Evolutionary conservation across 192 early-diverging fungal genomes (phyloP).

Genomic region (Kickxella alabastrina): DNA sequence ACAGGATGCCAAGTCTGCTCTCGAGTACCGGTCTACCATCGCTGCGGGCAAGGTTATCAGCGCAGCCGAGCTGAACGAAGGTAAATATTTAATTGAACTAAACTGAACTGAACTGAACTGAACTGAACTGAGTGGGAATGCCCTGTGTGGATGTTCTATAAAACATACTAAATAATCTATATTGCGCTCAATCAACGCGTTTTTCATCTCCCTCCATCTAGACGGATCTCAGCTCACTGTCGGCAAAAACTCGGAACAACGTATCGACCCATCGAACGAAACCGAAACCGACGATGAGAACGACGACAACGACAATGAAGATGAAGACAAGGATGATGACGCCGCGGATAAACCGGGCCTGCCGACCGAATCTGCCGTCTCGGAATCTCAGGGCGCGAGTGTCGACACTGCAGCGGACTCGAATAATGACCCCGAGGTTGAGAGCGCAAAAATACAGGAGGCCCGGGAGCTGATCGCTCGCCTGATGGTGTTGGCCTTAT

Average conservation of each 20-base stretch:
- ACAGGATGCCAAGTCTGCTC: conserved; percentile 50
- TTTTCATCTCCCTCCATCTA: neutral
- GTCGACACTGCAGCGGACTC: neutral
- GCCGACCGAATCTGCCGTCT: too few species aligned
- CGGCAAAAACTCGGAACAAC: conserved; percentile 9
- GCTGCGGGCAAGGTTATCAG: conserved; percentile 51
- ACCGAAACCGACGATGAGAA: neutral
- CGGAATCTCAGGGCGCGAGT: too few species aligned
- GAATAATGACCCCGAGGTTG: neutral
- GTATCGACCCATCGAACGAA: conserved; percentile 3
- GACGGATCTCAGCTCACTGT: conserved; percentile 39
- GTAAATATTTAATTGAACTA: conserved; percentile 14
- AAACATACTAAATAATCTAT: neutral
- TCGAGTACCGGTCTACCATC: conserved; percentile 50
- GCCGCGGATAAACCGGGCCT: conserved; percentile 1
- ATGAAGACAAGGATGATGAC: conserved; percentile 5
- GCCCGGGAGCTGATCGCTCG: conserved; percentile 48
- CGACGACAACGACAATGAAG: neutral
- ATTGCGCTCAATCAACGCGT: neutral
- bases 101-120: too few species aligned
- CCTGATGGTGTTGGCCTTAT: conserved; percentile 47
- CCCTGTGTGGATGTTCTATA: neutral
- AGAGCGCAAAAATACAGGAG: conserved; percentile 27
- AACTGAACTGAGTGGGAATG: too few species aligned
- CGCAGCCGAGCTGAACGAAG: conserved; percentile 43